These are phyloP conservation scores for Trypanosoma conorhini DNA, from an alignment of 208 protist species.

Conservation along the genomic window DNA sequence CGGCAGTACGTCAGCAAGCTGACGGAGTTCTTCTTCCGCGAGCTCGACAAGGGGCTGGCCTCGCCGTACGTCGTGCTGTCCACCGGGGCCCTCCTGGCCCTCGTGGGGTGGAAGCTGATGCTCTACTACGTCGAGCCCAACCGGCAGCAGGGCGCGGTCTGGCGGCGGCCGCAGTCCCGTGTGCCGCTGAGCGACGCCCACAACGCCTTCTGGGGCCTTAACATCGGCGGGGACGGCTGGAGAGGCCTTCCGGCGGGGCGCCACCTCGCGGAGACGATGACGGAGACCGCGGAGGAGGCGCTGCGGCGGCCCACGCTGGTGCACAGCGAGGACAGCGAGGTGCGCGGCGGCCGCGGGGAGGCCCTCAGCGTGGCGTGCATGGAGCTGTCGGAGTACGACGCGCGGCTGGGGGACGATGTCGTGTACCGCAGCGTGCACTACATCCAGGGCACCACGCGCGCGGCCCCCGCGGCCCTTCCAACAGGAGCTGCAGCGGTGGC, in stretches of 20 bases:
- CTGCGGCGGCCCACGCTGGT: slow-evolving; percentile 76
- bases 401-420: slow-evolving; percentile 62
- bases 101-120: slow-evolving; percentile 60
- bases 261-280: slow-evolving; percentile 36
- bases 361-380: slow-evolving; percentile 69
- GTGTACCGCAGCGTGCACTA: slow-evolving; percentile 91
- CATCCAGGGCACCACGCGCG: slow-evolving; percentile 22
- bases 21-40: slow-evolving; percentile 78
- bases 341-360: slow-evolving; percentile 38
- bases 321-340: slow-evolving; percentile 69
- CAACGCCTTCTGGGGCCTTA: slow-evolving; percentile 80
- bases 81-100: slow-evolving; percentile 46
- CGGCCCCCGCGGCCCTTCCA: background rate
- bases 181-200: slow-evolving; percentile 70
- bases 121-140: slow-evolving; percentile 57
- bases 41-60: slow-evolving; percentile 77
- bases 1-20: slow-evolving; percentile 56
- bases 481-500: background rate
- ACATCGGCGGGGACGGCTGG: slow-evolving; percentile 18
- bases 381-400: slow-evolving; percentile 83
- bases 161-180: slow-evolving; percentile 42
- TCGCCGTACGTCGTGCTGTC: slow-evolving; percentile 73
- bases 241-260: slow-evolving; percentile 8
- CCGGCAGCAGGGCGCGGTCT: slow-evolving; percentile 40
- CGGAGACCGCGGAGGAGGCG: slow-evolving; percentile 46